phyloP scores from a whole-genome alignment of 148 eudicot genomes.

The Spergularia bocconei region DNA sequence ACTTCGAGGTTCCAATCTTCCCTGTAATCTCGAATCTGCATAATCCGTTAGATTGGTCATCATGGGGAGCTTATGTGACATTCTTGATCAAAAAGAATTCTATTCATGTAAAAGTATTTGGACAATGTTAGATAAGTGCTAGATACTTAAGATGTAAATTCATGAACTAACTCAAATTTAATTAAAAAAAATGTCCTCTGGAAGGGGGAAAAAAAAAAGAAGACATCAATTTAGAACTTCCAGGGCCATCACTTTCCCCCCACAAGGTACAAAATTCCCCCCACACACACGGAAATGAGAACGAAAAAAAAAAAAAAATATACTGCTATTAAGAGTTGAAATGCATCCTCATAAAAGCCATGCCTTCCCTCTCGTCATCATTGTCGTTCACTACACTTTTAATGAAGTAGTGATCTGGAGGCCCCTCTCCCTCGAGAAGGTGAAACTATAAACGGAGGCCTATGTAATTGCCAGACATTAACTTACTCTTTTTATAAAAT shows the following conservation, averaged over 20 bases:
- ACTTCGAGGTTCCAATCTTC: conserved; percentile 69
- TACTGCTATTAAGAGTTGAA: no score
- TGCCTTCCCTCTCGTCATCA: neutral
- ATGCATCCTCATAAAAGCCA: neutral
- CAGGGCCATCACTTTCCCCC: no score
- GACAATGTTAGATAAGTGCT: neutral
- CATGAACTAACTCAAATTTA: neutral
- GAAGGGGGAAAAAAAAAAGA: neutral
- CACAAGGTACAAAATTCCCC: no score
- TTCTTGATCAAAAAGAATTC: neutral
- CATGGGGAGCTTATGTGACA: neutral
- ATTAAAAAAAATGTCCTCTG: neutral
- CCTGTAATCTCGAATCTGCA: conserved; percentile 69
- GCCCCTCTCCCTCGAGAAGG: no score
- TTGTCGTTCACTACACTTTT: no score
- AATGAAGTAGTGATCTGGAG: no score
- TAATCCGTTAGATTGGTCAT: conserved; percentile 3
- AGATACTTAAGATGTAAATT: neutral
- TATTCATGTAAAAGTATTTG: neutral
- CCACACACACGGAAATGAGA: no score
- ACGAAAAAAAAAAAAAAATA: no score
- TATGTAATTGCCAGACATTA: conserved; percentile 5
- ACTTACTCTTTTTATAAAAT: conserved; percentile 69
- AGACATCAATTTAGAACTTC: neutral
- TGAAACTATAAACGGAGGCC: neutral